Conservation (phyloP, 2,329 filamentous ascomycete genomes). For the Ramularia collo-cygni region DNA sequence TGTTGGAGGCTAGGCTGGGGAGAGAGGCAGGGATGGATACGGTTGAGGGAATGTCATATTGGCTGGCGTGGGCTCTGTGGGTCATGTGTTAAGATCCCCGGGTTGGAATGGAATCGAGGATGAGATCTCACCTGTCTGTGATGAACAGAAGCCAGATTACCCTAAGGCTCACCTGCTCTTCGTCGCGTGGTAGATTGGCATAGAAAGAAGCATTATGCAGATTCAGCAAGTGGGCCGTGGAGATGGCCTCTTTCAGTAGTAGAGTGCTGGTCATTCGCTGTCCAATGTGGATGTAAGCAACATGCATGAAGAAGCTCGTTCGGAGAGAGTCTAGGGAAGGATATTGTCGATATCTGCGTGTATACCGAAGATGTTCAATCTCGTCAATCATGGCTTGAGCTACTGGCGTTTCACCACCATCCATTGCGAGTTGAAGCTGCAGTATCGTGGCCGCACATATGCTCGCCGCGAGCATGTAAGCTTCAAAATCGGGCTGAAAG, state of each 20-base stretch:
- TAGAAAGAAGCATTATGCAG: constrained; percentile 11
- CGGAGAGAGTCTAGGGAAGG: constrained; percentile 6
- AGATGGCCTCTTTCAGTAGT: constrained; percentile 12
- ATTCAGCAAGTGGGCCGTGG: constrained; percentile 12
- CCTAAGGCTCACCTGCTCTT: constrained; percentile 1
- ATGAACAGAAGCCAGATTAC: constrained; percentile 16
- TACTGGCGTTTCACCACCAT: neutral
- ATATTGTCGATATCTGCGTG: constrained; percentile 8
- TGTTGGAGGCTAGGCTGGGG: too few relatives aligned
- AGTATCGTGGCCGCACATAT: constrained; percentile 14
- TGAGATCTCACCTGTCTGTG: constrained; percentile 14
- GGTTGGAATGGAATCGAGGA: too few relatives aligned
- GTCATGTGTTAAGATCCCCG: too few relatives aligned
- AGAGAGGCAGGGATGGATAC: too few relatives aligned
- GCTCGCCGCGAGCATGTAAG: constrained; percentile 12
- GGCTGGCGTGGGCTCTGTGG: too few relatives aligned
- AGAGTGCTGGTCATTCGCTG: constrained; percentile 10
- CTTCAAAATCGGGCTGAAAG: constrained; percentile 3
- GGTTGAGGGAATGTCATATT: too few relatives aligned
- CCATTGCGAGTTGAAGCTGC: constrained; percentile 10
- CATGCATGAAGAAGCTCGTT: constrained; percentile 14
- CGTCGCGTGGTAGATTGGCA: too few relatives aligned
- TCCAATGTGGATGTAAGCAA: constrained; percentile 10
- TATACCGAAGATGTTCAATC: constrained; percentile 8
- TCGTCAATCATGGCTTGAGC: constrained; percentile 9